These are phyloP conservation scores for Lichtheimia ramosa DNA, from an alignment of 371 early-diverging fungal genomes.

Conservation along the genomic window DNA sequence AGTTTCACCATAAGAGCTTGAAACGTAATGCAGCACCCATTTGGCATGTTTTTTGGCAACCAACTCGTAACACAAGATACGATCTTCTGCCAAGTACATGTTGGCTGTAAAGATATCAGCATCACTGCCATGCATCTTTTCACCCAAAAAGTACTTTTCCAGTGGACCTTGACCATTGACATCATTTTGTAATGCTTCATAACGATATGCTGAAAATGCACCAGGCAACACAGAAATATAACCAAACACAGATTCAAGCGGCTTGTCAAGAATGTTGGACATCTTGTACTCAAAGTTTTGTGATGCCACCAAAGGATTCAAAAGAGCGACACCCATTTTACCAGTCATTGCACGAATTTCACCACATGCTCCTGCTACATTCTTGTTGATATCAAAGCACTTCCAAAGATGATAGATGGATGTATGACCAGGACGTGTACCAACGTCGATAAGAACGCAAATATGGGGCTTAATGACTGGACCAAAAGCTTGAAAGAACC, in stretches of 20 bases:
- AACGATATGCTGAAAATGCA: conserved; percentile 96
- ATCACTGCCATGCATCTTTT: conserved; percentile 78
- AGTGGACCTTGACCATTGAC: conserved; percentile 74
- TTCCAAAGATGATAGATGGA: conserved; percentile 95
- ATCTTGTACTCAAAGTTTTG: conserved; percentile 97
- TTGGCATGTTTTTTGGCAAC: conserved; percentile 72
- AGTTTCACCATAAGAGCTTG: conserved; percentile 79
- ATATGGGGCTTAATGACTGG: conserved; percentile 84
- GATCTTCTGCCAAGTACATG: conserved; percentile 84
- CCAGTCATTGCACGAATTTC: conserved; percentile 92
- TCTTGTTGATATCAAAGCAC: conserved; percentile 84
- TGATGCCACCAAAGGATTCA: conserved; percentile 86
- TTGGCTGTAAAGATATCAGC: conserved; percentile 71
- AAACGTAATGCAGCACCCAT: conserved; percentile 72
- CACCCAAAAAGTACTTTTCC: conserved; percentile 91
- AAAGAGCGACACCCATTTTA: conserved; percentile 58
- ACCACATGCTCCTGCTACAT: conserved; percentile 93
- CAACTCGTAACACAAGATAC: conserved; percentile 87
- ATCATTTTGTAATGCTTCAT: conserved; percentile 79
- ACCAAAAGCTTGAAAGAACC: conserved; percentile 97
- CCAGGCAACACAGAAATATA: conserved; percentile 96
- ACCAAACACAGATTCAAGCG: conserved; percentile 95
- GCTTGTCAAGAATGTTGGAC: conserved; percentile 98
- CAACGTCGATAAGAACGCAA: conserved; percentile 92
- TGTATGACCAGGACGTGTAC: conserved; percentile 85